phyloP scores from a whole-genome alignment of 768 basidiomycete species.

The Tephrocybe sp. region DNA sequence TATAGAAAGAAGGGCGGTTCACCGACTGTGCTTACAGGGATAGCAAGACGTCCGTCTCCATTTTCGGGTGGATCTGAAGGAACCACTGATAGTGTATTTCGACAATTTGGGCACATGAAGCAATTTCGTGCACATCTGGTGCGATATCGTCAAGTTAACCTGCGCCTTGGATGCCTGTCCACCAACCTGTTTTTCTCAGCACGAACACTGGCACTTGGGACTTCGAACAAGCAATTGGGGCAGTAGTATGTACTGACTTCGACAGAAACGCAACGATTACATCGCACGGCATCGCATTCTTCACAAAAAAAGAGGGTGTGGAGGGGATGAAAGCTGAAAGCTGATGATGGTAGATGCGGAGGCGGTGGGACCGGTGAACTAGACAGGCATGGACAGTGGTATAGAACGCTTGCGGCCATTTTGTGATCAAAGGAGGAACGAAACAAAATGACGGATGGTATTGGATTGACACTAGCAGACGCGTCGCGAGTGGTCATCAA shows the following conservation, averaged over 20 bases:
- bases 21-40: conserved; percentile 58
- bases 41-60: conserved; percentile 52
- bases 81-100: conserved; percentile 87
- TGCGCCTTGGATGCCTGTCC: neutral
- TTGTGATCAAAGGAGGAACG: neutral
- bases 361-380: conserved; percentile 61
- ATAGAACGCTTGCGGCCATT: conserved; percentile 32
- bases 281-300: conserved; percentile 94
- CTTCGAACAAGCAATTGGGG: conserved; percentile 97
- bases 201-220: conserved; percentile 96
- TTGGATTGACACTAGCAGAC: too few species aligned
- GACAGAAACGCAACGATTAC: conserved; percentile 86
- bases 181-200: conserved; percentile 92
- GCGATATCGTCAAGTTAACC: conserved; percentile 11
- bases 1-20: conserved; percentile 90
- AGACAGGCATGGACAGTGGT: conserved; percentile 76
- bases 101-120: conserved; percentile 93
- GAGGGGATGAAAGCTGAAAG: conserved; percentile 78
- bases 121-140: conserved; percentile 94
- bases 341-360: conserved; percentile 74
- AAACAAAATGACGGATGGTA: neutral
- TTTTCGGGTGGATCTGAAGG: conserved; percentile 78
- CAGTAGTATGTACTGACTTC: conserved; percentile 98
- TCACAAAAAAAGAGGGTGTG: conserved; percentile 94
- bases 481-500: neutral